phyloP scores from a whole-genome alignment of 495 filamentous ascomycete genomes.

The Neurospora sp. region DNA sequence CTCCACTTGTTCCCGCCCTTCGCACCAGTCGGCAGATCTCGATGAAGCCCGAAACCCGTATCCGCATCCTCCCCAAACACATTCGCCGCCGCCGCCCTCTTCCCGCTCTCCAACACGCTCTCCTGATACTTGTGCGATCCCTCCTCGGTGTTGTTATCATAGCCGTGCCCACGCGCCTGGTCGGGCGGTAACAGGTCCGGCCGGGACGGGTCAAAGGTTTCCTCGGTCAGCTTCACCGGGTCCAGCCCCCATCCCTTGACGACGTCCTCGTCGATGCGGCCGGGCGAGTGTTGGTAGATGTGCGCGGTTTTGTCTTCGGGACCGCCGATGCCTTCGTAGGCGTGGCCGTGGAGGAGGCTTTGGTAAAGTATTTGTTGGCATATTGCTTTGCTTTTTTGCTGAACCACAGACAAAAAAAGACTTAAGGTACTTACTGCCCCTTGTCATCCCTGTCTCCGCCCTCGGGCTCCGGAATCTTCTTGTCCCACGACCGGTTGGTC shows the following conservation, averaged over 20 bases:
- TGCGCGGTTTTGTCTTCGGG: conserved; percentile 23
- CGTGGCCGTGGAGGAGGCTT: conserved; percentile 10
- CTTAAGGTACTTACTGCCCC: conserved; percentile 28
- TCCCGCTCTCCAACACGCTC: not conserved
- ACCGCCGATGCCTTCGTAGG: conserved; percentile 25
- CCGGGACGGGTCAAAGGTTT: not conserved
- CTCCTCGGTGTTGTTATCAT: not conserved
- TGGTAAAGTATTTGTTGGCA: too few relatives aligned
- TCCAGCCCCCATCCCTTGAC: conserved; percentile 7
- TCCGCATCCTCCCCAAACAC: not conserved
- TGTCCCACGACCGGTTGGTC: conserved; percentile 27
- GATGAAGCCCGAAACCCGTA: not conserved
- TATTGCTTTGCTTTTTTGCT: not conserved
- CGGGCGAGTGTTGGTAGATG: conserved; percentile 18
- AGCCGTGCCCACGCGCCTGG: not conserved
- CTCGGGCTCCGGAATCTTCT: conserved; percentile 26
- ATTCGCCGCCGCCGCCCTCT: conserved; percentile 6
- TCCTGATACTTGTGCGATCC: too few relatives aligned
- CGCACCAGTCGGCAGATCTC: not conserved
- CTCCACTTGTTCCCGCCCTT: not conserved
- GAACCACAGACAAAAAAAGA: too few relatives aligned
- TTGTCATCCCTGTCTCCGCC: conserved; percentile 28
- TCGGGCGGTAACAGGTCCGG: conserved; percentile 7
- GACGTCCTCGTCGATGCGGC: conserved; percentile 11
- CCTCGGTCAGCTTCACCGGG: not conserved